Base-by-base conservation (phyloP, 1,139 yeast species). In the Suhomyces bolitotheri region DNA sequence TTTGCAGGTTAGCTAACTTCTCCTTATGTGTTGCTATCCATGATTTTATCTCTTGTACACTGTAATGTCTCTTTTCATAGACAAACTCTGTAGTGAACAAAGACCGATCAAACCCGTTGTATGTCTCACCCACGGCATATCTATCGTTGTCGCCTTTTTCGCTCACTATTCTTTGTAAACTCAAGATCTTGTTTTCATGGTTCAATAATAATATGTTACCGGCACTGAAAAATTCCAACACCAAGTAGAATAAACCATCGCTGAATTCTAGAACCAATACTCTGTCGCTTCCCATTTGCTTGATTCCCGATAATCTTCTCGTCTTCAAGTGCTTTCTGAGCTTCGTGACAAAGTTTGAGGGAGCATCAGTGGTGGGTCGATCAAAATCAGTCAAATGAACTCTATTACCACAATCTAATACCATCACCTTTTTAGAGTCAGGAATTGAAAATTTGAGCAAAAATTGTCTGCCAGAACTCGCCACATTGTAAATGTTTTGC, bases 201-300 rank as follows among this genome's bases (percentile, higher is more conserved):
- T 90, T 95, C 45, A 90, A 67, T 16, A 92, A 66, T 20, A 92
- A 66, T 40, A 92, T 78, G 53, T 92, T 92, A 23, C 98, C 98
- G 2, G 96, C 96, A 54, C 96, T 87, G 64, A 89, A 90, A 50
- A 92, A 90, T 55, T 92, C 98, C 41, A 92, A 62, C 0, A 87
- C 96, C 46, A 90, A 66, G 51, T 85, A 83, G 58, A 65, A 86
- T 37, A 78, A 56, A 6, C 95, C 94, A 49, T 87, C 95, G 34
- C 89, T 78, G 59, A 92, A 90, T 40, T 86, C 80, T 33, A 92
- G 58, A 0, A 88, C 95, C 36, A 87, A 66, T 14, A 88, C 78
- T 54, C 98, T 73, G 54, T 89, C 96, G 48, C 79, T 76, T 1
- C 80, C 82, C 9, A 92, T 76, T 45, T 89, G 95, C 44, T 75